Conservation (phyloP, 176 grass and related monocot species). For the Musa schizocarpa region DNA sequence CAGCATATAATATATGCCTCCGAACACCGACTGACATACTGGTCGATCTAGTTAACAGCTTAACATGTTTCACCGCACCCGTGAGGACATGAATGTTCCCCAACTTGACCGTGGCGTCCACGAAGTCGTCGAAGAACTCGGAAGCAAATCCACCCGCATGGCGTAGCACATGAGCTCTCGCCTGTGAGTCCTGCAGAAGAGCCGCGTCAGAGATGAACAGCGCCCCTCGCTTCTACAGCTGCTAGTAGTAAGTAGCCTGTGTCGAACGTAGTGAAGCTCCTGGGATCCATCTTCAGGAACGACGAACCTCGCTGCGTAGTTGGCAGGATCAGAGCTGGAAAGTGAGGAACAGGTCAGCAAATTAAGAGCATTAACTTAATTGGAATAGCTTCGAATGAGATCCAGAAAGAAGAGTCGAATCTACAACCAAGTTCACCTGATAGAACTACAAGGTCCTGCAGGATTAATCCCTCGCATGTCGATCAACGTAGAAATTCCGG, state of each 20-base stretch:
- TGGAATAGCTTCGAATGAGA: too few relatives aligned
- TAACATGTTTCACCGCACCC: constrained; percentile 2
- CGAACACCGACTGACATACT: too few relatives aligned
- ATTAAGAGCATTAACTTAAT: too few relatives aligned
- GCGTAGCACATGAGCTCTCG: constrained; percentile 30
- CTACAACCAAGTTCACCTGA: too few relatives aligned
- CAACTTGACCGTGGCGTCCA: constrained; percentile 68
- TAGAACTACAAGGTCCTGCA: too few relatives aligned
- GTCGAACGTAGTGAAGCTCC: constrained; percentile 70
- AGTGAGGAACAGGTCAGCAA: too few relatives aligned
- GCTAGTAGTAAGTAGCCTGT: constrained; percentile 65
- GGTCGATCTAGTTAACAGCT: too few relatives aligned
- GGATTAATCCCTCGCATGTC: too few relatives aligned
- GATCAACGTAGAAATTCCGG: too few relatives aligned
- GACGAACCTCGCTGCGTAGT: constrained; percentile 23
- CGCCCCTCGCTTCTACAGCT: constrained; percentile 32
- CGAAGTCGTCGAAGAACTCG: constrained; percentile 60
- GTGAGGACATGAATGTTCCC: constrained; percentile 48
- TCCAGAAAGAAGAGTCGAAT: too few relatives aligned
- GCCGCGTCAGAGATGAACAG: constrained; percentile 65
- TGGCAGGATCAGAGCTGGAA: constrained; percentile 41
- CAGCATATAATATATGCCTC: too few relatives aligned
- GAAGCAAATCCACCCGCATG: constrained; percentile 30
- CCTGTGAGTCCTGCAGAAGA: constrained; percentile 37
- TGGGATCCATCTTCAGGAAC: constrained; percentile 67